Evolutionary conservation across 129 eudicot species (phyloP).

Genomic region (Logfia minima): DNA sequence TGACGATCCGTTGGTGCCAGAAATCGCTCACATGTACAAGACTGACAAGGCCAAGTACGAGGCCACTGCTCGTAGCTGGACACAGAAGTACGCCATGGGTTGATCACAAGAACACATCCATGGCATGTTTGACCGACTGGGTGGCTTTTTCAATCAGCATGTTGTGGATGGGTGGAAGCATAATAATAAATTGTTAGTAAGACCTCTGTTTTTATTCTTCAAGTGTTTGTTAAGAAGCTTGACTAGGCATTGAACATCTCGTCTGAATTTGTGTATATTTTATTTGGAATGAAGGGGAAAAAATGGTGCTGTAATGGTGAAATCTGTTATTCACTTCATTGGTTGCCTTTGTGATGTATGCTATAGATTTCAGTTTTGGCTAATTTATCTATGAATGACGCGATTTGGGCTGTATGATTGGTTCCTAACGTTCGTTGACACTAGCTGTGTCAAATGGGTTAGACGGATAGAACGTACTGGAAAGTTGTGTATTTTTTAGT

Average conservation of each 20-base stretch:
- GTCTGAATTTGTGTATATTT: conserved; percentile 38
- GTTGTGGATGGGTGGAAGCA: conserved; percentile 17
- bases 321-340: background rate
- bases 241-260: conserved; percentile 31
- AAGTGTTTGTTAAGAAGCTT: conserved; percentile 40
- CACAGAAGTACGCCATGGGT: conserved; percentile 81
- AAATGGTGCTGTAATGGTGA: conserved; percentile 24
- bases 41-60: conserved; percentile 66
- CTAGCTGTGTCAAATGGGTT: background rate
- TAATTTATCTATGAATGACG: background rate
- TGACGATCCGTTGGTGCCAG: conserved; percentile 73
- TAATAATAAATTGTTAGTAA: conserved; percentile 37
- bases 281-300: conserved; percentile 26
- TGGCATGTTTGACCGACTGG: conserved; percentile 18
- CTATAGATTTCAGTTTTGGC: background rate
- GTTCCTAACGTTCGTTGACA: background rate
- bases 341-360: conserved; percentile 8
- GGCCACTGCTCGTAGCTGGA: conserved; percentile 84
- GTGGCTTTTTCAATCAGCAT: conserved; percentile 10
- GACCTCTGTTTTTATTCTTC: conserved; percentile 25
- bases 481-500: background rate
- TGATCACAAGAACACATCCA: conserved; percentile 16
- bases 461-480: background rate
- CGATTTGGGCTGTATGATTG: background rate
- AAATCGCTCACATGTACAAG: conserved; percentile 82